Conservation (phyloP, 768 basidiomycete species). For the Chalciporus pseudorubinellus region DNA sequence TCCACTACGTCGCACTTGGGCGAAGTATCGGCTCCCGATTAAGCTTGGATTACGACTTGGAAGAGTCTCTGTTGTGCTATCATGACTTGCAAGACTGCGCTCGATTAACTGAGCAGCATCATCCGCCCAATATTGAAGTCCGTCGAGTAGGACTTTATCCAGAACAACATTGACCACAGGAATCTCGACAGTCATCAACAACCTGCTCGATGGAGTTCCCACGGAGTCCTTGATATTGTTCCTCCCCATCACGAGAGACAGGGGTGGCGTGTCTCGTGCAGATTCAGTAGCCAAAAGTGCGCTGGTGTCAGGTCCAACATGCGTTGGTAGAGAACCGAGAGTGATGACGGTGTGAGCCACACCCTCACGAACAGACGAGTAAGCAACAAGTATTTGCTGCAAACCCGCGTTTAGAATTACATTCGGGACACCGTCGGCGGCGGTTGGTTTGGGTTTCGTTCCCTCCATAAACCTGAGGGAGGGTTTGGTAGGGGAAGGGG, state of each 20-base stretch:
- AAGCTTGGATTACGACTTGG: constrained; percentile 59
- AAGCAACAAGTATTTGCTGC: constrained; percentile 48
- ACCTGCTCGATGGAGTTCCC: constrained; percentile 3
- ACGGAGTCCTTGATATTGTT: not conserved
- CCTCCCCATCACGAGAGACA: constrained; percentile 23
- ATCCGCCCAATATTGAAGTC: constrained; percentile 85
- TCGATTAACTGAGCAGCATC: constrained; percentile 76
- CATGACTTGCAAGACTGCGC: constrained; percentile 27
- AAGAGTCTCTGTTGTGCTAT: constrained; percentile 27
- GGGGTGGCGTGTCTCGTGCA: constrained; percentile 11
- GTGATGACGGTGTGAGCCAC: constrained; percentile 49
- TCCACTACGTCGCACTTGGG: constrained; percentile 34
- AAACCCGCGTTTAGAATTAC: constrained; percentile 41
- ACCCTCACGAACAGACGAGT: constrained; percentile 38
- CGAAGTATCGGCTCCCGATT: constrained; percentile 79
- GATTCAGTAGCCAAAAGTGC: constrained; percentile 26
- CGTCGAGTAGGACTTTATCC: constrained; percentile 67
- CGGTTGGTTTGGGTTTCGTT: not conserved
- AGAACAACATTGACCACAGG: constrained; percentile 64
- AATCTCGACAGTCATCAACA: constrained; percentile 37
- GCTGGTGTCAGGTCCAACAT: constrained; percentile 14
- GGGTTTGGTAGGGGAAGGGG: constrained; percentile 17
- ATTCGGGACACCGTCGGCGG: constrained; percentile 3
- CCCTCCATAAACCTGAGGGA: constrained; percentile 31
- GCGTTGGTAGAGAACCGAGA: constrained; percentile 42